Conservation (phyloP, 768 basidiomycete species). For the Tylopilus sp. region DNA sequence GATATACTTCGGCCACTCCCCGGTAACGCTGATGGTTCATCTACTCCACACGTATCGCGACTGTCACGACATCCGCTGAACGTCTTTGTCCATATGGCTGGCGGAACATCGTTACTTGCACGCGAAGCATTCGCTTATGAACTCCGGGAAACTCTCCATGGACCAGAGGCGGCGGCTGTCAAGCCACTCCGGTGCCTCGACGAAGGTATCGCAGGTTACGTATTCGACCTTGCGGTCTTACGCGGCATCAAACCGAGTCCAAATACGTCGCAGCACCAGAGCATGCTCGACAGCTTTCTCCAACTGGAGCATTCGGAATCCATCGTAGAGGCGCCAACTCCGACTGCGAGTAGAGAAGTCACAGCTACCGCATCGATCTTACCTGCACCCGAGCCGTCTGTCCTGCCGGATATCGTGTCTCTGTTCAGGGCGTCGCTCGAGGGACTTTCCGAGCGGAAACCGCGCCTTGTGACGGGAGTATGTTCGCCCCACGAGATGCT, state of each 20-base stretch:
- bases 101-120: conserved; percentile 52
- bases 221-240: conserved; percentile 61
- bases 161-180: conserved; percentile 51
- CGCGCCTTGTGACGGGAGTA: conserved; percentile 56
- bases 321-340: conserved; percentile 8
- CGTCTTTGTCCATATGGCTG: conserved; percentile 69
- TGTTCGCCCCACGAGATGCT: conserved; percentile 76
- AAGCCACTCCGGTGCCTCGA: conserved; percentile 56
- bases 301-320: conserved; percentile 10
- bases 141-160: conserved; percentile 54
- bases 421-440: conserved; percentile 60
- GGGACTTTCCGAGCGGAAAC: conserved; percentile 51
- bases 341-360: background rate
- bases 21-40: background rate
- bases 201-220: conserved; percentile 67
- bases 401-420: conserved; percentile 25
- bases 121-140: conserved; percentile 60
- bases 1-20: conserved; percentile 42
- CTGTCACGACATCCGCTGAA: conserved; percentile 31
- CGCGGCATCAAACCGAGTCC: conserved; percentile 23
- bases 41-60: background rate
- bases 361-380: background rate
- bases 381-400: background rate
- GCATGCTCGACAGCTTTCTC: conserved; percentile 11
- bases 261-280: conserved; percentile 14